Evolutionary conservation across 1,139 yeast species (phyloP), one percentile per base, ranked within the genome.

Genomic region (Kodamaea sp.): DNA sequence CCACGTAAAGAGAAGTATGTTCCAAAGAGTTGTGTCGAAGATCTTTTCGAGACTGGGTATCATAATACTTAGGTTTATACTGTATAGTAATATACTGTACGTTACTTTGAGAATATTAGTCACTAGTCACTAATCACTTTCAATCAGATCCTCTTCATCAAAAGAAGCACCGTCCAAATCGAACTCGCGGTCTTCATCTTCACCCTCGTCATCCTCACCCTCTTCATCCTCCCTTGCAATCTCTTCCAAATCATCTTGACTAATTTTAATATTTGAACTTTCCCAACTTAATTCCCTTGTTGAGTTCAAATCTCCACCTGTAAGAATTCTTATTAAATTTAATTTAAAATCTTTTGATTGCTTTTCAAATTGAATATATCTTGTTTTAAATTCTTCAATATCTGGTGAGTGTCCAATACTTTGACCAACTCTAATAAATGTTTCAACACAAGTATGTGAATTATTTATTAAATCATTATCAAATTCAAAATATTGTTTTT

Each of bases 381-480:
- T 65, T 52, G 92, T 68, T 40, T 65, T 62, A 48, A 60, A 69
- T 48, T 81, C 88, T 1, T 62, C 54, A 1, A 63, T 62, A 8
- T 66, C 73, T 0, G 76, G 77, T 0, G 75, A 51, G 57, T 90
- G 97, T 0, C 97, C 97, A 29, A 90, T 77, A 34, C 95, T 84
- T 81, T 87, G 92, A 1, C 97, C 98, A 2, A 90, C 95, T 40
- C 87, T 66, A 0, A 89, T 81, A 44, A 90, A 67, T 0, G 97
- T 90, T 55, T 92, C 98, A 23, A 87, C 72, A 12, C 82, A 75
- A 15, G 78, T 73, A 24, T 60, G 63, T 0, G 96, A 85, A 57
- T 90, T 92, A 29, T 73, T 64, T 4, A 75, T 55, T 29, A 92
- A 59, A 58, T 92, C 97, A 1, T 79, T 63, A 60, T 92, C 98